Conservation (phyloP, 2,329 filamentous ascomycete genomes). For the Colletotrichum caudatum region DNA sequence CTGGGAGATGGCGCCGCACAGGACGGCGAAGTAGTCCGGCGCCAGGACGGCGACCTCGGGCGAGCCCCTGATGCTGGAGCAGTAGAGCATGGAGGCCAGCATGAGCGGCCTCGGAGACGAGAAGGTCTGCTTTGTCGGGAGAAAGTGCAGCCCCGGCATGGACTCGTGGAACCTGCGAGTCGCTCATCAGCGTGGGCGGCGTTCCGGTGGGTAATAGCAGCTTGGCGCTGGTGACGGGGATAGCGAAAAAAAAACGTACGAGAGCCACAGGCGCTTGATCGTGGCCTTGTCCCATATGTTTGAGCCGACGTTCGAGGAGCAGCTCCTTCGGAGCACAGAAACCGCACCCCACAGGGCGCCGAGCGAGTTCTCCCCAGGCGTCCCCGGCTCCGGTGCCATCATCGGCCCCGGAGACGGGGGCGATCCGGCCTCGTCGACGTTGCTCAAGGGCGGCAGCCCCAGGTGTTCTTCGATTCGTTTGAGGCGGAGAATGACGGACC, state of each 20-base stretch:
- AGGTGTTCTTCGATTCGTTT: constrained; percentile 47
- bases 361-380: constrained; percentile 32
- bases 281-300: constrained; percentile 50
- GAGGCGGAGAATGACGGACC: constrained; percentile 43
- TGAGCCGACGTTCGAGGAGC: constrained; percentile 44
- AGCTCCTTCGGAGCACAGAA: constrained; percentile 46
- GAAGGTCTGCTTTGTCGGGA: constrained; percentile 57
- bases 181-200: not conserved
- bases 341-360: constrained; percentile 49
- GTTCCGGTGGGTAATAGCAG: not conserved
- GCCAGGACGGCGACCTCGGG: constrained; percentile 52
- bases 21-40: constrained; percentile 53
- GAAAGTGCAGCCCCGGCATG: constrained; percentile 59
- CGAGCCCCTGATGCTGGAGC: constrained; percentile 51
- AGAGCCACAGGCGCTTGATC: constrained; percentile 52
- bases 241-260: constrained; percentile 44
- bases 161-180: constrained; percentile 55
- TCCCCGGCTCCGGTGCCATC: constrained; percentile 14
- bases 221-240: not conserved
- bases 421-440: constrained; percentile 40
- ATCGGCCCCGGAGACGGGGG: constrained; percentile 1
- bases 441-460: constrained; percentile 42
- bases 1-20: constrained; percentile 56
- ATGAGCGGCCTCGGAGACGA: constrained; percentile 57
- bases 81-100: constrained; percentile 59